Evolutionary conservation across 805 yeast genomes (phyloP).

Genomic region (Starmerella stigmatis): DNA sequence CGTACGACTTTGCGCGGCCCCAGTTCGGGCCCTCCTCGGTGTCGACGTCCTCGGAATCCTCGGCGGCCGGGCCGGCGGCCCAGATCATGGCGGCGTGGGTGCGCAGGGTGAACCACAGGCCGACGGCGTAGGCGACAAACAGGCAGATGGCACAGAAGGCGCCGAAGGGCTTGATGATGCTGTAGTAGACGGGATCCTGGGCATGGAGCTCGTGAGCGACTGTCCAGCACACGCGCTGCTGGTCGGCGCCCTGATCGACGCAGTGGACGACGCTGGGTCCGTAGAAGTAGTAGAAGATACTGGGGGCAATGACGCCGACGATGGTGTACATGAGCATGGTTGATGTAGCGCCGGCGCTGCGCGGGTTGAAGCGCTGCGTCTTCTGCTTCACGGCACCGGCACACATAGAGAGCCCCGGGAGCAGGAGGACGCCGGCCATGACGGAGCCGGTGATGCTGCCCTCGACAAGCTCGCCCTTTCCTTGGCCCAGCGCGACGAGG

Average conservation of each 20-base stretch:
- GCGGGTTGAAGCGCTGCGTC: constrained; percentile 90
- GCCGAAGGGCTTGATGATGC: constrained; percentile 73
- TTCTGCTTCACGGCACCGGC: constrained; percentile 90
- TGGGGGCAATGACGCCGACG: constrained; percentile 85
- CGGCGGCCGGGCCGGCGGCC: constrained; percentile 53
- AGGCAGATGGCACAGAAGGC: constrained; percentile 67
- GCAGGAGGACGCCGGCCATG: constrained; percentile 76
- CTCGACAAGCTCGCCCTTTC: constrained; percentile 82
- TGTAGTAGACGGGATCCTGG: constrained; percentile 53
- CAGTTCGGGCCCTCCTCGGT: constrained; percentile 69
- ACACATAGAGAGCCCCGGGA: constrained; percentile 95
- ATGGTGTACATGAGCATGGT: constrained; percentile 89
- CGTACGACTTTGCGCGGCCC: constrained; percentile 76
- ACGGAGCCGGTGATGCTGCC: constrained; percentile 93
- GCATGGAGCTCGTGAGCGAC: constrained; percentile 59
- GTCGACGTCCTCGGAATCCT: constrained; percentile 56
- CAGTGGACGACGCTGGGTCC: constrained; percentile 78
- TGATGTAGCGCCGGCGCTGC: constrained; percentile 93
- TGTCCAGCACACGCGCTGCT: constrained; percentile 39
- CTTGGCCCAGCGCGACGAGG: constrained; percentile 78
- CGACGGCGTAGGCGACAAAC: constrained; percentile 75
- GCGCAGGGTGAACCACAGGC: constrained; percentile 82
- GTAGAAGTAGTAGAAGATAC: constrained; percentile 77
- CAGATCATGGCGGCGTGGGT: constrained; percentile 96
- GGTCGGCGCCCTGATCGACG: constrained; percentile 10